phyloP scores from a whole-genome alignment of 2,329 filamentous ascomycete species.

The Fusarium tuaranense region DNA sequence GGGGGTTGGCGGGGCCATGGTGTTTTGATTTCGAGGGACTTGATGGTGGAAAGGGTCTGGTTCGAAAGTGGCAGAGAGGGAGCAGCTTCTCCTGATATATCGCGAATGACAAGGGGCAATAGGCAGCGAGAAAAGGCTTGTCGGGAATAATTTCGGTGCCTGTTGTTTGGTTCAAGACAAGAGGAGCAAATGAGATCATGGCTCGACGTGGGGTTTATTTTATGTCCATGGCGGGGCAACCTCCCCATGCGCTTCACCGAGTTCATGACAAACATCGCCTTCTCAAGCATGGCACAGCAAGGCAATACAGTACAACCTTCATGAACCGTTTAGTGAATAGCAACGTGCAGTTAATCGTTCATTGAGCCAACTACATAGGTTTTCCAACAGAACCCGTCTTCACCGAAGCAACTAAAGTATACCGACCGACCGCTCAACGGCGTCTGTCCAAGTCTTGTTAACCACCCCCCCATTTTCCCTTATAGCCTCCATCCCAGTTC shows the following conservation, averaged over 20 bases:
- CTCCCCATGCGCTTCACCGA: conserved; percentile 12
- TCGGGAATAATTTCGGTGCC: conserved; percentile 30
- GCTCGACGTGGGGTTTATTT: conserved; percentile 39
- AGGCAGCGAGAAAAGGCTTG: conserved; percentile 8
- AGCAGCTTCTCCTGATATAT: background rate
- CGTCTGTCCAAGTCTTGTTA: conserved; percentile 11
- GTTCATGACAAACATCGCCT: background rate
- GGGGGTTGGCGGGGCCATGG: conserved; percentile 81
- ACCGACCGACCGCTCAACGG: conserved; percentile 22
- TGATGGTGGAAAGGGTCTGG: background rate
- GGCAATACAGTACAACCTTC: background rate
- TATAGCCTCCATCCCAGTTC: conserved; percentile 41
- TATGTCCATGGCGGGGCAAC: conserved; percentile 40
- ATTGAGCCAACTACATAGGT: conserved; percentile 20
- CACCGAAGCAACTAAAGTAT: conserved; percentile 27
- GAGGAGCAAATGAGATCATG: conserved; percentile 46
- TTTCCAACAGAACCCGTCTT: conserved; percentile 29
- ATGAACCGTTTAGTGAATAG: background rate
- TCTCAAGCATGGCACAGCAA: background rate
- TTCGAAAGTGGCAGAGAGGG: background rate
- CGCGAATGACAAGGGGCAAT: background rate
- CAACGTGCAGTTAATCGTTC: conserved; percentile 9
- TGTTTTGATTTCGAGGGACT: conserved; percentile 24
- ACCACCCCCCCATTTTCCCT: conserved; percentile 39
- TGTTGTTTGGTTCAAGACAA: conserved; percentile 30